A percentile compares a stretch with the other conserved stretches of the same genome.
These are phyloP conservation scores for Chlamydomonas sphaeroides DNA, from an alignment of 139 green algal species.

Conservation along the genomic window DNA sequence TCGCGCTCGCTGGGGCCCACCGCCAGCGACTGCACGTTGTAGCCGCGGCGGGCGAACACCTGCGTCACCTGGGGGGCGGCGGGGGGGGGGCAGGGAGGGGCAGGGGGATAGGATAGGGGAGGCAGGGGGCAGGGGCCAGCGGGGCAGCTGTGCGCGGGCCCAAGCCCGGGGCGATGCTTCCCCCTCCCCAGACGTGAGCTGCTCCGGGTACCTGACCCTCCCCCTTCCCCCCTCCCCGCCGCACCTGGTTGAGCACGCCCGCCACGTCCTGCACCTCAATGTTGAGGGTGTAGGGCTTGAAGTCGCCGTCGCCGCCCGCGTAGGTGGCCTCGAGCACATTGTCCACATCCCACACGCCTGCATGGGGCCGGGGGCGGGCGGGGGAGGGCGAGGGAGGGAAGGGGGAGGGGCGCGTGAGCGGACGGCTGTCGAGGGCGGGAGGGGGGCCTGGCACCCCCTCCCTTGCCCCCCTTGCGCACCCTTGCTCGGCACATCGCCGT, in stretches of 20 bases:
- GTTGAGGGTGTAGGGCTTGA: conserved; percentile 82
- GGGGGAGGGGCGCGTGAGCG: background rate
- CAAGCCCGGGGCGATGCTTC: too few species aligned
- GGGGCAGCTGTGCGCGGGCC: background rate
- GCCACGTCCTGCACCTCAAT: conserved; percentile 91
- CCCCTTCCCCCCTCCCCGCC: background rate
- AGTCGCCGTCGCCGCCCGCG: background rate
- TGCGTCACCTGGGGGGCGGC: conserved; percentile 81
- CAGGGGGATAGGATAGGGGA: background rate
- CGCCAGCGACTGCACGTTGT: conserved; percentile 97
- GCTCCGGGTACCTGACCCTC: too few species aligned
- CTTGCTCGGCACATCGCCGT: too few species aligned
- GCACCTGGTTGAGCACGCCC: conserved; percentile 92
- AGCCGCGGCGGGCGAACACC: conserved; percentile 95
- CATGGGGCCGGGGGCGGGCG: background rate
- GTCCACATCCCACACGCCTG: conserved; percentile 65
- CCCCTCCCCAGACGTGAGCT: background rate
- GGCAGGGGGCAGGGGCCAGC: background rate
- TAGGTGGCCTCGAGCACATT: conserved; percentile 78
- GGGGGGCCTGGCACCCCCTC: too few species aligned
- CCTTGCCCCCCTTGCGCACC: too few species aligned
- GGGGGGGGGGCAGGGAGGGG: background rate
- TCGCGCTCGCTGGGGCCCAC: conserved; percentile 88
- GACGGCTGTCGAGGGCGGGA: too few species aligned
- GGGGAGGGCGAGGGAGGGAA: background rate